A percentile compares a stretch with the other conserved stretches of the same genome.
Conservation (phyloP, 2,329 filamentous ascomycete genomes). For the Colletotrichum sansevieriae region DNA sequence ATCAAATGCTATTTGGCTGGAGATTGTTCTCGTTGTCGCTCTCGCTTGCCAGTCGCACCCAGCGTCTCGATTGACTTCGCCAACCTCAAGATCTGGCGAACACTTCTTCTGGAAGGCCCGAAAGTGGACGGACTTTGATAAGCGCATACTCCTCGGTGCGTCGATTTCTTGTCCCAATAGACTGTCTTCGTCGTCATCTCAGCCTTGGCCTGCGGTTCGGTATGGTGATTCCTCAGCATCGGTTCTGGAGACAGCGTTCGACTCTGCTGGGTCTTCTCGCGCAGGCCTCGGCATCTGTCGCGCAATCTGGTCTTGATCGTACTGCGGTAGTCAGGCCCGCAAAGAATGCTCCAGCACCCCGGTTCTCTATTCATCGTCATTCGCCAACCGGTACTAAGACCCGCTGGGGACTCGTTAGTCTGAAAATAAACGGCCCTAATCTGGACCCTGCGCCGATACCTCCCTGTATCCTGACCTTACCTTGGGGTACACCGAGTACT, state of each 20-base stretch:
- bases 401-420: constrained; percentile 23
- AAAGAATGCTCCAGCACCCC: constrained; percentile 9
- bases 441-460: constrained; percentile 29
- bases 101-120: constrained; percentile 12
- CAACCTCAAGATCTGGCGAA: constrained; percentile 16
- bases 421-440: constrained; percentile 38
- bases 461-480: constrained; percentile 17
- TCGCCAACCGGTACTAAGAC: constrained; percentile 17
- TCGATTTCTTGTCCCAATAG: neutral
- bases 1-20: constrained; percentile 18
- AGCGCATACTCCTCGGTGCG: neutral
- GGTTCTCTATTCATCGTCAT: constrained; percentile 27
- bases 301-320: neutral
- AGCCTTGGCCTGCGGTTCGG: constrained; percentile 7
- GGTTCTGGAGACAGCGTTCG: neutral
- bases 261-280: neutral
- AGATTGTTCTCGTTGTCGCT: constrained; percentile 22
- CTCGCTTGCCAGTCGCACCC: constrained; percentile 20
- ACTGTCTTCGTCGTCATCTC: neutral
- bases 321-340: neutral
- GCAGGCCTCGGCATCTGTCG: constrained; percentile 12
- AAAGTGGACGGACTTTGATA: constrained; percentile 9
- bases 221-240: neutral
- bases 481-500: constrained; percentile 1
- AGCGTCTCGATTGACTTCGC: constrained; percentile 22